Evolutionary conservation across 2,329 filamentous ascomycete genomes (phyloP), one percentile per base, ranked within the genome.

Genomic region (Colletotrichum magnum): DNA sequence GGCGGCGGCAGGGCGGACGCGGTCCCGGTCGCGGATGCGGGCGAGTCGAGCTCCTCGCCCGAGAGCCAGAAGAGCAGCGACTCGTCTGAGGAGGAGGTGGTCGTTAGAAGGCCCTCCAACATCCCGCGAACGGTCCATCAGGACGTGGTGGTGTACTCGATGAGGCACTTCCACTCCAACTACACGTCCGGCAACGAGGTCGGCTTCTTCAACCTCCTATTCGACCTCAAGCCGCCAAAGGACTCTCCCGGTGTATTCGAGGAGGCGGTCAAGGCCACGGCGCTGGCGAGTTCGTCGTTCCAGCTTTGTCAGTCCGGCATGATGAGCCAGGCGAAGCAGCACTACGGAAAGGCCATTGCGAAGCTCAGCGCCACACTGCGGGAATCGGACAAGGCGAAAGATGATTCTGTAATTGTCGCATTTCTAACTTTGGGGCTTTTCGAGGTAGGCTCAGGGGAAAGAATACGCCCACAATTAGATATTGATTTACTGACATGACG

Each of bases 191-290:
- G 28, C 6, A 51, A 58, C 3, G 57, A 57, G n/a, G 13, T 69
- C 16, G 51, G 41, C 7, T 53, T 69, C 6, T 60, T 61, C 7
- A 26, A 52, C 9, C 3, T 69, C 6, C 1, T 68, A 16, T 13
- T 60, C 0, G 47, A 41, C 15, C n/a, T 57, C 18, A 58, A 58
- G n/a, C 57, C 45, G 36, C 26, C 45, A 70, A 24, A 15, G 13
- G 73, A 77, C 50, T 75, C 72, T 36, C 70, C 72, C 41, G 64
- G 32, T 5, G 57, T 47, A 32, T 69, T 71, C 5, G 47, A 60
- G 12, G 56, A 65, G 24, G 69, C 52, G 16, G 28, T 71, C 28
- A 57, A 61, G 45, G 69, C 69, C 28, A 69, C 69, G n/a, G 69
- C 69, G 39, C 9, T 71, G 32, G 69, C 65, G 6, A 69, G 57